Evolutionary conservation across 2,329 filamentous ascomycete genomes (phyloP).

Genomic region (Fusarium sacchari): DNA sequence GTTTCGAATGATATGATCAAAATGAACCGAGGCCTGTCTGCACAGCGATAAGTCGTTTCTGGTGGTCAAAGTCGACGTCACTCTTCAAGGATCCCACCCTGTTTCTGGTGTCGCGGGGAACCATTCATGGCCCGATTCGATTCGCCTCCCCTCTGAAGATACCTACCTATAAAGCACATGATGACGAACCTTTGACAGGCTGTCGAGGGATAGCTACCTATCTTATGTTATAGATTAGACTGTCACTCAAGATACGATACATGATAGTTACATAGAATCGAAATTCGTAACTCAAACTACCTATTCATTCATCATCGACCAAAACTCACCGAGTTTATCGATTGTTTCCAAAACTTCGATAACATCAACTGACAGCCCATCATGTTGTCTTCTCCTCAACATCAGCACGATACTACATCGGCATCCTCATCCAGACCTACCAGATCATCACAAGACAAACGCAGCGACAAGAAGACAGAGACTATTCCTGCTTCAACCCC

Average conservation of each 20-base stretch:
- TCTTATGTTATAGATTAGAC: not conserved
- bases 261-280: not conserved
- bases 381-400: slow-evolving; percentile 16
- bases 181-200: slow-evolving; percentile 36
- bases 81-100: slow-evolving; percentile 37
- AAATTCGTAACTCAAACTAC: not conserved
- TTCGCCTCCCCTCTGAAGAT: slow-evolving; percentile 28
- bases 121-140: slow-evolving; percentile 34
- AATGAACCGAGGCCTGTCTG: slow-evolving; percentile 10
- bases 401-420: slow-evolving; percentile 5
- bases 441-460: slow-evolving; percentile 3
- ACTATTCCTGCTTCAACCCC: not conserved
- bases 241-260: not conserved
- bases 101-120: slow-evolving; percentile 38
- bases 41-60: not conserved
- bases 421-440: slow-evolving; percentile 1
- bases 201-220: not conserved
- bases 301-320: not conserved
- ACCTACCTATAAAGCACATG: slow-evolving; percentile 35
- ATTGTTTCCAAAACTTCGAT: not conserved
- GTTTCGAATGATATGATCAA: not conserved
- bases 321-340: not conserved
- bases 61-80: slow-evolving; percentile 38
- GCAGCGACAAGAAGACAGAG: not conserved
- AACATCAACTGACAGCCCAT: not conserved